Percentiles rank a stretch among this genome's conserved stretches.
phyloP scores from a whole-genome alignment of 108 stramenopile species.

The Cyclotella cryptica region DNA sequence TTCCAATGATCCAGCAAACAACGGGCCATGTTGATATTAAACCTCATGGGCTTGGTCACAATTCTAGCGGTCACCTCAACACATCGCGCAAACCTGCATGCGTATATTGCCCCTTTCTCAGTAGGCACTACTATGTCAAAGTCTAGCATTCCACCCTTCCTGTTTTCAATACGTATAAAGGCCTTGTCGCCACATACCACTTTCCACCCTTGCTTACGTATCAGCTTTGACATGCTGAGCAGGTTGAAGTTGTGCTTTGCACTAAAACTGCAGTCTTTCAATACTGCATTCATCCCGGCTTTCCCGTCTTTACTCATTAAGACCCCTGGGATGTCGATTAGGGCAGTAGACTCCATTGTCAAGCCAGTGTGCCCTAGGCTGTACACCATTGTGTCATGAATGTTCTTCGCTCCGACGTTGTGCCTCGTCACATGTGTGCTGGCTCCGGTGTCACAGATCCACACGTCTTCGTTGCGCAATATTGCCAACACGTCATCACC shows the following conservation, averaged over 20 bases:
- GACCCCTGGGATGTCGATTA: not conserved
- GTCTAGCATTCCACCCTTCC: not conserved
- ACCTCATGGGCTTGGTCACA: not conserved
- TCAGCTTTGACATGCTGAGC: not conserved
- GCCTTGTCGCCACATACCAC: not conserved
- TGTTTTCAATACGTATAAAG: not conserved
- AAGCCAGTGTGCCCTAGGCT: not conserved
- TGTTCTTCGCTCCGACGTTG: not conserved
- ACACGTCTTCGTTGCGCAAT: not conserved
- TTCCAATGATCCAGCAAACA: not conserved
- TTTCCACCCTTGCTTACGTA: not conserved
- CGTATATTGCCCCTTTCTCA: not conserved
- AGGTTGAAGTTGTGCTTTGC: not conserved
- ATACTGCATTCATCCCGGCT: not conserved
- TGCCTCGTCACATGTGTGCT: not conserved
- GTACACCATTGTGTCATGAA: not conserved
- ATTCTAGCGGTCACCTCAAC: not conserved
- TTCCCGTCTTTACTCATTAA: not conserved
- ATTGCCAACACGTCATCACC: not conserved
- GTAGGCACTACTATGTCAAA: not conserved
- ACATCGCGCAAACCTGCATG: not conserved
- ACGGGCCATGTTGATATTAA: not conserved
- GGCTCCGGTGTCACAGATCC: slow-evolving; percentile 1
- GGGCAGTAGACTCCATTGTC: not conserved
- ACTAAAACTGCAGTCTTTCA: not conserved